Percentiles rank a stretch among this genome's conserved stretches.
These are phyloP conservation scores for Knufia fluminis DNA, from an alignment of 2,329 filamentous ascomycete species.

Conservation along the genomic window DNA sequence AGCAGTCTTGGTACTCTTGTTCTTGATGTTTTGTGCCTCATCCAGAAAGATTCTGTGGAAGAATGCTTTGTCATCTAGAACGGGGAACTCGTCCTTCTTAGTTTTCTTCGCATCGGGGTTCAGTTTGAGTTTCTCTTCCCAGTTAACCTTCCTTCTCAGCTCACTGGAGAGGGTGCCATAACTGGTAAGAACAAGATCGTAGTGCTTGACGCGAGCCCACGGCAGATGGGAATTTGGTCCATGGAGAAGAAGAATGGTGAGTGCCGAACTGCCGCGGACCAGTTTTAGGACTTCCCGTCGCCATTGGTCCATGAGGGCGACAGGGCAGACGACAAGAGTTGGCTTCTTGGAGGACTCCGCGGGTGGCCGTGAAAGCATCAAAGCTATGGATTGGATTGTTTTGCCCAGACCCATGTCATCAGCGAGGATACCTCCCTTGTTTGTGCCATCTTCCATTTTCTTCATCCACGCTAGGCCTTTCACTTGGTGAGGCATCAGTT, in stretches of 20 bases:
- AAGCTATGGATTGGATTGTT: constrained; percentile 70
- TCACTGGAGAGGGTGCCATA: constrained; percentile 64
- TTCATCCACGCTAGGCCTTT: constrained; percentile 69
- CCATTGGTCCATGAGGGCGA: constrained; percentile 77
- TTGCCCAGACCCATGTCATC: constrained; percentile 82
- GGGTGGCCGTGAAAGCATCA: constrained; percentile 62
- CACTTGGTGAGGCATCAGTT: constrained; percentile 73
- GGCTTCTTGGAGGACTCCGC: constrained; percentile 53
- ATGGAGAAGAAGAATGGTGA: constrained; percentile 63
- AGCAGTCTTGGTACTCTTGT: constrained; percentile 53
- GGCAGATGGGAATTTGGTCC: constrained; percentile 46
- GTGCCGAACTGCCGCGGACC: constrained; percentile 47
- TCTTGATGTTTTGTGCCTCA: constrained; percentile 76
- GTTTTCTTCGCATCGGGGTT: constrained; percentile 32
- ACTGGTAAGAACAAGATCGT: constrained; percentile 70
- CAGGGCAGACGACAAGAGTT: constrained; percentile 72
- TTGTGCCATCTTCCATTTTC: constrained; percentile 59
- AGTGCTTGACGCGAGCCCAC: constrained; percentile 53
- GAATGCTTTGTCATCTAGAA: constrained; percentile 50
- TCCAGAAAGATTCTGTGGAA: constrained; percentile 69
- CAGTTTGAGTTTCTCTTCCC: constrained; percentile 42
- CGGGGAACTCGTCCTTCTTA: constrained; percentile 37
- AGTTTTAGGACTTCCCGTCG: constrained; percentile 67
- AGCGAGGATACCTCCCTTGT: constrained; percentile 67
- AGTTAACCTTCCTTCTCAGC: constrained; percentile 50